Conservation (phyloP, 371 early-diverging fungal species). For the Mucor indicus region DNA sequence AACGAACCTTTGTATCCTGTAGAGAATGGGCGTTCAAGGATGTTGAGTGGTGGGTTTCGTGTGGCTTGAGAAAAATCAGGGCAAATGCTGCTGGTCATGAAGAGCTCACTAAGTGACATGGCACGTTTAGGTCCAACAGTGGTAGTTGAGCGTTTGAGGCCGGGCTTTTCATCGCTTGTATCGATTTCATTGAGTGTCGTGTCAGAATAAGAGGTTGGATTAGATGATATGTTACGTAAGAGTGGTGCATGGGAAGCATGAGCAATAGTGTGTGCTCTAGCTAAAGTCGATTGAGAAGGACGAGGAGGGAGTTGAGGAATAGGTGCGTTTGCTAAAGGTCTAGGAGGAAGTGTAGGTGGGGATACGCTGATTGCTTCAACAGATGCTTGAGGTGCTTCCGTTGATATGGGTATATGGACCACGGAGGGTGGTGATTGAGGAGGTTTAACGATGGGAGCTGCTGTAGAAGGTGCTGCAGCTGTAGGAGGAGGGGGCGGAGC, state of each 20-base stretch:
- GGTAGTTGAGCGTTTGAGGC: conserved; percentile 11
- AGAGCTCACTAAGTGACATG: conserved; percentile 15
- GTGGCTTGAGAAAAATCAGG: conserved; percentile 21
- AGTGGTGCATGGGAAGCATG: neutral
- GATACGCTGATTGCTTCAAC: conserved; percentile 2
- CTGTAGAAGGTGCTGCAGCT: neutral
- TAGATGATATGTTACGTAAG: neutral
- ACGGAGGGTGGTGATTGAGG: conserved; percentile 2
- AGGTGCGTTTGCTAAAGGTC: conserved; percentile 12
- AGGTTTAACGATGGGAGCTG: conserved; percentile 2
- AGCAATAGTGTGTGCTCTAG: conserved; percentile 31
- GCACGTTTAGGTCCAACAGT: conserved; percentile 5
- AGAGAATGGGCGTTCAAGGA: conserved; percentile 9
- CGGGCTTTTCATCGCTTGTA: neutral
- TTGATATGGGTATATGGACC: conserved; percentile 6
- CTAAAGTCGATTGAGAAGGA: conserved; percentile 34
- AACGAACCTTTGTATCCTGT: conserved; percentile 16
- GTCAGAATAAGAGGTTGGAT: neutral
- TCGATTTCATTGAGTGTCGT: neutral
- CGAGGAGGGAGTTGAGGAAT: conserved; percentile 36
- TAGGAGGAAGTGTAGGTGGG: conserved; percentile 20
- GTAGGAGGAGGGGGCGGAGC: neutral
- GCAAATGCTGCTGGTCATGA: conserved; percentile 12
- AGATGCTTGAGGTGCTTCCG: neutral
- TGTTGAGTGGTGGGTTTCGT: conserved; percentile 13